Base-by-base conservation (phyloP, 345 rosid species). In the Syzygium oleosum region DNA sequence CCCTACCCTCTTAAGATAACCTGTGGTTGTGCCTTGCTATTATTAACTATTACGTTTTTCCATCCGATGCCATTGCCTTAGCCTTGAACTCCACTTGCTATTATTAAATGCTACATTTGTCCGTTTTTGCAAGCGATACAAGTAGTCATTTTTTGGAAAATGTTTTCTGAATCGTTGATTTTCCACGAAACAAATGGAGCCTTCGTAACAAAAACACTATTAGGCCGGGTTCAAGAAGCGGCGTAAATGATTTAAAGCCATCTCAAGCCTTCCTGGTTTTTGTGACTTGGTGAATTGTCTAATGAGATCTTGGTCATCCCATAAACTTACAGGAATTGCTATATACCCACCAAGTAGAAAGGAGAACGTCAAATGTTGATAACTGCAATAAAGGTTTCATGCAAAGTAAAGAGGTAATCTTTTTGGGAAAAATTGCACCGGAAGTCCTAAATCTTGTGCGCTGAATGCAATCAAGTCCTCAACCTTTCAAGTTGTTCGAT, bases 251-350 rank as follows among this genome's bases (percentile, higher is more conserved):
- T 21, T 29, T 29, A 41, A 16, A 65, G 77, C 77, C 77, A 63
- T 12, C 77, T 65, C 77, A 29, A 65, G 17, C 77, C 77, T 65
- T 65, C 11, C 9, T 29, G 11, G 41, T 29, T 65, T 65, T 8
- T 5, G 0, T 56, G 61, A 56, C 61, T 56, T 56, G 61, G 13
- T 23, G 13, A 56, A 56, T 56, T 23, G 5, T 23, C 61, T 23
- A 23, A 23, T 56, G n/a, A 56, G 4, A 56, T 56, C 61, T 23
- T 56, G 6, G 61, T 23, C 61, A 56, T 56, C 3, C 61, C n/a
- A 23, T 4, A 0, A 56, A 56, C 61, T 23, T 56, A 56, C 1
- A 23, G 0, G n/a, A 56, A 23, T 56, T 56, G n/a, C 0, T 56
- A 23, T 23, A 4, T 23, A 56, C 14, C n/a, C 5, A 0, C 65